These are phyloP conservation scores for Rhynchospora tenuis DNA, from an alignment of 176 grass and related monocot species.

Conservation along the genomic window DNA sequence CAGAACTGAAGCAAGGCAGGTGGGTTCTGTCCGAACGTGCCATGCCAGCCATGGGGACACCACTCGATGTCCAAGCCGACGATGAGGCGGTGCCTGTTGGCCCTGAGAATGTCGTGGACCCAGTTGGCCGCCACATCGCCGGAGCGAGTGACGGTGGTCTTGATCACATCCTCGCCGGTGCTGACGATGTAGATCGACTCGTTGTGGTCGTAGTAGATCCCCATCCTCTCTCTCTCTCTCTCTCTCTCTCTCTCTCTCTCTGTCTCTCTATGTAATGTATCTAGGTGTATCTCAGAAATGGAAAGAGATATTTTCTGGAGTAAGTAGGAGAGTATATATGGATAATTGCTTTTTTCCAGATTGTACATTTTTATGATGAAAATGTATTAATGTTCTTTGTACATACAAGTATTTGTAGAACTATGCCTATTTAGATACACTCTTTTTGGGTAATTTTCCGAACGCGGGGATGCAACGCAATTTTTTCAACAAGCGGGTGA, in stretches of 20 bases:
- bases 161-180: not conserved
- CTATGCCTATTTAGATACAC: no score
- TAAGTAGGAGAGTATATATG: no score
- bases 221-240: not conserved
- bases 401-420: no score
- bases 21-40: slow-evolving; percentile 16
- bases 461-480: no score
- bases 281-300: no score
- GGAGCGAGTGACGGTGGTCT: slow-evolving; percentile 33
- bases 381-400: no score
- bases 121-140: slow-evolving; percentile 24
- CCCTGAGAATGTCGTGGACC: slow-evolving; percentile 25
- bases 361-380: no score
- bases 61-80: slow-evolving; percentile 66
- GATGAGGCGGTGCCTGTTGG: slow-evolving; percentile 20
- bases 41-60: slow-evolving; percentile 25
- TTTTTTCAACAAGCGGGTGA: no score
- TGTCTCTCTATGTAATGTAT: no score
- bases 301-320: no score
- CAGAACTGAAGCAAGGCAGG: slow-evolving; percentile 53
- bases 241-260: not conserved
- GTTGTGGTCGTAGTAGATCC: not conserved
- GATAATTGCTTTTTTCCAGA: no score
- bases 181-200: not conserved
- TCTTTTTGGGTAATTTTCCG: no score